Evolutionary conservation across 805 yeast species (phyloP), one percentile per base, ranked within the genome.

Genomic region (Zygoascus ofunaensis): DNA sequence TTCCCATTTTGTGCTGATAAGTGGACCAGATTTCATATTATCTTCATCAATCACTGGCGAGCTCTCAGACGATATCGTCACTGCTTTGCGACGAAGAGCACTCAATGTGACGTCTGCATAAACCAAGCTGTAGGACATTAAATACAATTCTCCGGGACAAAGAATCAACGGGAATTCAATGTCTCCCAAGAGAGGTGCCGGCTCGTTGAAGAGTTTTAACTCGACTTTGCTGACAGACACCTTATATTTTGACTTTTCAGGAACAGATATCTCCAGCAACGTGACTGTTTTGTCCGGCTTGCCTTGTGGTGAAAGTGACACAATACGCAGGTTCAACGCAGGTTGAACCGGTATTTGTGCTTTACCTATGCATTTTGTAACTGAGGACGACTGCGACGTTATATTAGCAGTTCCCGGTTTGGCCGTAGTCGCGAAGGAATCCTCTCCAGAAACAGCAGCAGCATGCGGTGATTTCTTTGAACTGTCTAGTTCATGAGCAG

Each of bases 301-400:
- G 5, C 76, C 74, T 4, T 74, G 73, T 4, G 77, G 70, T 46
- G 69, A 70, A 5, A 74, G 65, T 24, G 74, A 70, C 37, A 72
- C 63, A 15, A 76, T 57, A 42, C 69, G 64, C 4, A 76, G 60
- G n/a, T 71, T 69, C 34, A 76, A 52, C 0, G 74, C 68, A 1
- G 68, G 54, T 17, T 55, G 55, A 2, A 63, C 60, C 2, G 68
- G 64, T 4, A 64, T 21, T 19, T 36, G 38, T 5, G 44, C 23
- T 26, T 39, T 46, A 17, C 49, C 48, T 15, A 38, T 30, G 23
- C 39, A 41, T 32, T 4, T 36, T 8, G 30, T 7, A 8, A 26
- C 12, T 8, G 30, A 26, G 10, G 12, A 7, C 7, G 30, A 26
- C 12, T 26, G 7, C 30, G 30, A 12, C 30, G 7, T 26, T 8